These are phyloP conservation scores for Xylariaceae sp. DNA, from an alignment of 2,329 filamentous ascomycete species.

Conservation along the genomic window DNA sequence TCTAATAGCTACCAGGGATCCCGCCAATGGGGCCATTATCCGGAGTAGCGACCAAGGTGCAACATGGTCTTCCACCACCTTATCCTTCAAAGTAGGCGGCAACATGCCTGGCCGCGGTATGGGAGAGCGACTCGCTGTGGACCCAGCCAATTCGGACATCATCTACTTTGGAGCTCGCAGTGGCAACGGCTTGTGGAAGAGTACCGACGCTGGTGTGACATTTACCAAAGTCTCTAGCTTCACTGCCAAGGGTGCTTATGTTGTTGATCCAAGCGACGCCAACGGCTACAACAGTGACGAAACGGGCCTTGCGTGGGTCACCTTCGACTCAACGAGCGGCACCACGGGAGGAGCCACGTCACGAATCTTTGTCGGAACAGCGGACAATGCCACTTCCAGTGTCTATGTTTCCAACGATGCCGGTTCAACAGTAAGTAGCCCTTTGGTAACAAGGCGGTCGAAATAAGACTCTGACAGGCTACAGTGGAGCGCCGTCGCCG, in stretches of 20 bases:
- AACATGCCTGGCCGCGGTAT: conserved; percentile 61
- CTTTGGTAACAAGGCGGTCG: background rate
- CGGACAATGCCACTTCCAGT: conserved; percentile 50
- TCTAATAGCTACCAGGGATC: conserved; percentile 39
- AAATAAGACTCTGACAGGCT: background rate
- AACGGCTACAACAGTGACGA: conserved; percentile 45
- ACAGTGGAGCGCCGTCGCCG: conserved; percentile 46
- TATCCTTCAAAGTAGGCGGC: conserved; percentile 60
- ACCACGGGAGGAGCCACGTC: conserved; percentile 47
- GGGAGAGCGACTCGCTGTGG: conserved; percentile 57
- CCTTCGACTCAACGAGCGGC: conserved; percentile 53
- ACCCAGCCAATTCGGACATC: conserved; percentile 55
- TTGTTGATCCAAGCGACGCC: conserved; percentile 43
- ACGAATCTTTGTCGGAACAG: conserved; percentile 55
- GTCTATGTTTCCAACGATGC: conserved; percentile 54
- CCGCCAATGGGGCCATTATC: conserved; percentile 53
- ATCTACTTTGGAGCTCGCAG: conserved; percentile 58
- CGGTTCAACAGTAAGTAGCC: conserved; percentile 38
- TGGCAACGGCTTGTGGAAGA: conserved; percentile 58
- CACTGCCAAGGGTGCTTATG: conserved; percentile 49
- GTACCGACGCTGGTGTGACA: conserved; percentile 52
- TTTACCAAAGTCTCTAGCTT: conserved; percentile 53
- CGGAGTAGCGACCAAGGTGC: conserved; percentile 52
- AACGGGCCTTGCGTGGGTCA: conserved; percentile 51
- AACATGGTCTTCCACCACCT: conserved; percentile 48